Base-by-base conservation (phyloP, 257 asterid species). In the Salvia miltiorrhiza region DNA sequence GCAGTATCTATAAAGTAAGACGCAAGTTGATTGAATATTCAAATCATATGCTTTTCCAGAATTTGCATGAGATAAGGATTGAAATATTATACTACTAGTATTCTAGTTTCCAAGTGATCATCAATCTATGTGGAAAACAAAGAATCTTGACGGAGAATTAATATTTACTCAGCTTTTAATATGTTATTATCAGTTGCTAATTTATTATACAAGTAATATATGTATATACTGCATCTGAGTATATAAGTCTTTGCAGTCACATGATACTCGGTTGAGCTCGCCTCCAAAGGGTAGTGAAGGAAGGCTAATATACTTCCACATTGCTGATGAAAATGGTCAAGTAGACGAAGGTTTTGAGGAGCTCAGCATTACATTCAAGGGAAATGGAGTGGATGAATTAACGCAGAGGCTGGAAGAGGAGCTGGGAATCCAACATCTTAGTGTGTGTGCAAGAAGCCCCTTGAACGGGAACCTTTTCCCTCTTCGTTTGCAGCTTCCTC, bases 401-500 rank as follows among this genome's bases (percentile, higher is more conserved):
- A 85, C 76, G 11, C 75, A 63, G 76, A 83, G 79, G 74, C 81
- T 93, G 55, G 89, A 86, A 76, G 89, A 67, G 43, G 99, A 86
- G 59, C 78, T 83, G 0, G 93, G 96, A 72, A 63, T 88, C 10
- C 76, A 71, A 9, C 90, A 87, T 35, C 49, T 89, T 41, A 82
- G 84, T 14, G 96, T 93, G 39, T 88, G 97, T 67, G 84, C 88
- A 0, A 65, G 76, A 65, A 87, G 95, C 69, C 93, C 96, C 5
- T 81, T 90, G 44, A 86, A 93, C 47, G 96, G 91, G 73, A 89
- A 88, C 67, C 89, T 93, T 60, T 87, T 81, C 67, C 97, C 99
- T 65, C 99, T 94, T n/a, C 96, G 80, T 62, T 76, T 94, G 71
- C 95, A 87, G 81, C 96, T 94, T 82, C 99, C 99, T 50, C 99